Evolutionary conservation across 106 monocot genomes (phyloP).

Genomic region (Dendrobium huoshanense): DNA sequence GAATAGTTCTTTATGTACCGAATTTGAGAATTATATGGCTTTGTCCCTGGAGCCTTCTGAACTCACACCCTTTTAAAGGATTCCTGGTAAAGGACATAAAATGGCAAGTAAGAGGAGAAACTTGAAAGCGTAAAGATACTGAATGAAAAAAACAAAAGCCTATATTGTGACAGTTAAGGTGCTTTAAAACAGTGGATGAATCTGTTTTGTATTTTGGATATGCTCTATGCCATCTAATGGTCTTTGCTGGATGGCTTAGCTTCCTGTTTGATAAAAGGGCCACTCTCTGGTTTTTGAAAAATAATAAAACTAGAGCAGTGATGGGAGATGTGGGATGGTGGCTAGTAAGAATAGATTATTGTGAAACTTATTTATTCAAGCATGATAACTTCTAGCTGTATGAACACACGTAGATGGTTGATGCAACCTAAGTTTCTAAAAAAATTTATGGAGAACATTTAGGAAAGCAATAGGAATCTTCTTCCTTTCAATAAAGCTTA

Average conservation of each 20-base stretch:
- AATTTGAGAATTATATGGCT: not conserved
- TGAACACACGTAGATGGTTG: not conserved
- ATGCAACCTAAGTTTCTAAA: too few relatives aligned
- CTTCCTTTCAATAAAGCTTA: too few relatives aligned
- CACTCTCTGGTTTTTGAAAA: not conserved
- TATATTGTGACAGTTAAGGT: not conserved
- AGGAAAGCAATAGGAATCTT: too few relatives aligned
- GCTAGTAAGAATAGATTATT: not conserved
- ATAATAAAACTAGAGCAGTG: not conserved
- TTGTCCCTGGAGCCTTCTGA: not conserved
- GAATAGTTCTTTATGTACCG: not conserved
- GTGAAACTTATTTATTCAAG: not conserved
- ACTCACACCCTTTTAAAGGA: too few relatives aligned
- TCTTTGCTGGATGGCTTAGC: not conserved
- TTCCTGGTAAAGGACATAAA: too few relatives aligned
- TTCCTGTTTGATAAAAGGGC: not conserved
- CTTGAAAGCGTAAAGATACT: not conserved
- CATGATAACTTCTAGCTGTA: not conserved
- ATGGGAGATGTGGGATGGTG: not conserved
- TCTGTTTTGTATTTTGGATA: not conserved
- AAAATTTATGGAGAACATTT: too few relatives aligned
- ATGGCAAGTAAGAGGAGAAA: too few relatives aligned
- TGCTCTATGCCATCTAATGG: not conserved
- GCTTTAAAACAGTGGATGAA: not conserved
- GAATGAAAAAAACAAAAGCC: not conserved